A percentile compares a stretch with the other conserved stretches of the same genome.
Evolutionary conservation across 2,329 filamentous ascomycete genomes (phyloP).

Genomic region (Cladophialophora carrionii): DNA sequence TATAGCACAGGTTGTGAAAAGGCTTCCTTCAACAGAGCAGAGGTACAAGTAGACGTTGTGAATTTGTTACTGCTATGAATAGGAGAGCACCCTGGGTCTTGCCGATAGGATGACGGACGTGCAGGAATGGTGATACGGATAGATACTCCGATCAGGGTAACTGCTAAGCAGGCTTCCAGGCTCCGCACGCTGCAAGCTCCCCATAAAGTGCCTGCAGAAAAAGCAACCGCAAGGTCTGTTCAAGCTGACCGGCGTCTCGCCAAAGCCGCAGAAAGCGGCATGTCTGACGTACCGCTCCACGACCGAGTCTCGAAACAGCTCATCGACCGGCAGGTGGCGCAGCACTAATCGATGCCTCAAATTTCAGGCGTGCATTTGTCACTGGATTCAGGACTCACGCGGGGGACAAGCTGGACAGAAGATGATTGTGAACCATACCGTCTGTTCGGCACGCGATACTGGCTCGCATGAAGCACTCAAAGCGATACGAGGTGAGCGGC

Average conservation of each 20-base stretch:
- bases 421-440: not conserved
- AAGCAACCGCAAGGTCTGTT: slow-evolving; percentile 3
- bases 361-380: slow-evolving; percentile 1
- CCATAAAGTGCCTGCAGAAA: slow-evolving; percentile 12
- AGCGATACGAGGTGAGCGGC: not conserved
- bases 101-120: not conserved
- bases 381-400: not conserved
- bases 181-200: not conserved
- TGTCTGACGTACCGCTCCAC: slow-evolving; percentile 8
- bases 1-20: not conserved
- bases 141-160: not conserved
- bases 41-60: too few relatives aligned
- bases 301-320: slow-evolving; percentile 2
- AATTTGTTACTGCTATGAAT: not conserved
- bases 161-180: not conserved
- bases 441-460: slow-evolving; percentile 2
- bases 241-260: slow-evolving; percentile 17
- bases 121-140: not conserved
- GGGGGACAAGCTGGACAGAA: not conserved
- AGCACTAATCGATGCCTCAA: slow-evolving; percentile 1
- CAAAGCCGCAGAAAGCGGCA: slow-evolving; percentile 3
- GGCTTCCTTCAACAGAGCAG: not conserved
- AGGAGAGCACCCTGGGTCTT: not conserved
- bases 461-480: slow-evolving; percentile 2
- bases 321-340: slow-evolving; percentile 9